These are phyloP conservation scores for Alternaria ventricosa DNA, from an alignment of 2,329 filamentous ascomycete genomes.

Conservation along the genomic window DNA sequence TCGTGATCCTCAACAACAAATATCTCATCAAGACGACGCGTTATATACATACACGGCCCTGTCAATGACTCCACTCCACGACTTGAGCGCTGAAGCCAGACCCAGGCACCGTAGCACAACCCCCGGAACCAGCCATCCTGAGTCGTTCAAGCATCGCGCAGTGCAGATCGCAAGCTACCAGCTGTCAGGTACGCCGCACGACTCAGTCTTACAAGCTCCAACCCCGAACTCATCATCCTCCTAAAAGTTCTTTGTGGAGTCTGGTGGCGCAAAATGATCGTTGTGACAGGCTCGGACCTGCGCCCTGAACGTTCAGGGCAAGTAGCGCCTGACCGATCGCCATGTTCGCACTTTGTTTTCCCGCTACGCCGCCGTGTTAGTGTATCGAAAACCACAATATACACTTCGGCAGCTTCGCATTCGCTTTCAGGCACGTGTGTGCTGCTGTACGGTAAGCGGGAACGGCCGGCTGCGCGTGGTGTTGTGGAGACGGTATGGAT, in stretches of 20 bases:
- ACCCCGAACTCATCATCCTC: not conserved
- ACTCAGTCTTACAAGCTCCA: not conserved
- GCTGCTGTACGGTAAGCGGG: not conserved
- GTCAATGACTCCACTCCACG: not conserved
- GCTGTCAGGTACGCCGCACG: not conserved
- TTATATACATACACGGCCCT: not conserved
- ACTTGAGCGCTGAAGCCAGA: not conserved
- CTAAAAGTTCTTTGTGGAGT: not conserved
- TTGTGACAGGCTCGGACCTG: not conserved
- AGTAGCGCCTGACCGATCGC: not conserved
- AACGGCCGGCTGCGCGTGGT: not conserved
- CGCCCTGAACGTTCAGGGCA: not conserved
- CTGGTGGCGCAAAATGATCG: not conserved
- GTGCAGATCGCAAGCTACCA: not conserved
- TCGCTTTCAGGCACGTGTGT: not conserved
- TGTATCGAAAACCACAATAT: constrained; percentile 1
- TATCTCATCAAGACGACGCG: not conserved
- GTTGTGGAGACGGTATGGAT: not conserved
- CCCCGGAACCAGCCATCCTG: not conserved
- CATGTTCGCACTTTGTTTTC: not conserved
- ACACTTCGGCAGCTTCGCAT: not conserved
- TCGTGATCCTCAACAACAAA: not conserved
- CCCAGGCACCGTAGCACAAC: not conserved
- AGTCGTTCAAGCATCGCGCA: not conserved
- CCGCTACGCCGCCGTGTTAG: not conserved